A percentile compares a stretch with the other conserved stretches of the same genome.
Evolutionary conservation across 768 basidiomycete species (phyloP).

Genomic region (Tricholoma sp.): DNA sequence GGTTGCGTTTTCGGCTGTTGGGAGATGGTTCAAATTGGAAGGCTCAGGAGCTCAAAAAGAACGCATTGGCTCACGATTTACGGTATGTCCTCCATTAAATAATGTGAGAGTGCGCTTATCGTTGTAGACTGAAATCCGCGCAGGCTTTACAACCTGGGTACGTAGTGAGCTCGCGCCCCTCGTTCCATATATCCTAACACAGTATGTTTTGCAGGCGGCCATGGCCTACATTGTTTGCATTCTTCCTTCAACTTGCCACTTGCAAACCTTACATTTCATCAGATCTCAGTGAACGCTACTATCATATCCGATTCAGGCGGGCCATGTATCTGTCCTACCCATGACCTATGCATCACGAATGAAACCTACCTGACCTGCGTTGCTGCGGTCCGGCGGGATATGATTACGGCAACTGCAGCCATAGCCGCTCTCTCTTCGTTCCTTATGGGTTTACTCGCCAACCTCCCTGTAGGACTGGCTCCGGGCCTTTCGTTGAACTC

Average conservation of each 20-base stretch:
- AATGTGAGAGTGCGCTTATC: background rate
- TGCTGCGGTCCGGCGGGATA: slow-evolving; percentile 60
- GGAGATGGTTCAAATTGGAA: slow-evolving; percentile 70
- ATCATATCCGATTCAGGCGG: slow-evolving; percentile 76
- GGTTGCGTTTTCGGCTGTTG: slow-evolving; percentile 45
- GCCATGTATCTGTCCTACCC: slow-evolving; percentile 67
- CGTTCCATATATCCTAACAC: slow-evolving; percentile 1
- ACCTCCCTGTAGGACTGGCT: slow-evolving; percentile 86
- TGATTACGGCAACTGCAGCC: slow-evolving; percentile 80
- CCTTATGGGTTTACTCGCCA: slow-evolving; percentile 81
- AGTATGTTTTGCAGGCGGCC: slow-evolving; percentile 42
- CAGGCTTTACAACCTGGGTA: slow-evolving; percentile 80
- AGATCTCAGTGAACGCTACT: slow-evolving; percentile 84
- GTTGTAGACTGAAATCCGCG: slow-evolving; percentile 67
- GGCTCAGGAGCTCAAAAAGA: slow-evolving; percentile 63
- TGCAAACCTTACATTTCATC: slow-evolving; percentile 6
- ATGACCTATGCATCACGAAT: slow-evolving; percentile 51
- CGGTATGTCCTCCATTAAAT: slow-evolving; percentile 26
- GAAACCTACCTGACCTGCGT: slow-evolving; percentile 51
- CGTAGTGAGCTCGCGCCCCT: slow-evolving; percentile 15
- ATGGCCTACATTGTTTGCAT: slow-evolving; percentile 77
- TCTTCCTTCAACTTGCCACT: background rate
- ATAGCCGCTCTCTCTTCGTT: slow-evolving; percentile 69
- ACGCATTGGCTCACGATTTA: slow-evolving; percentile 59
- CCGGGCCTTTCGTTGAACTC: slow-evolving; percentile 83